These are phyloP conservation scores for Heimioporus retisporus DNA, from an alignment of 1,284 basidiomycete species.

Conservation along the genomic window DNA sequence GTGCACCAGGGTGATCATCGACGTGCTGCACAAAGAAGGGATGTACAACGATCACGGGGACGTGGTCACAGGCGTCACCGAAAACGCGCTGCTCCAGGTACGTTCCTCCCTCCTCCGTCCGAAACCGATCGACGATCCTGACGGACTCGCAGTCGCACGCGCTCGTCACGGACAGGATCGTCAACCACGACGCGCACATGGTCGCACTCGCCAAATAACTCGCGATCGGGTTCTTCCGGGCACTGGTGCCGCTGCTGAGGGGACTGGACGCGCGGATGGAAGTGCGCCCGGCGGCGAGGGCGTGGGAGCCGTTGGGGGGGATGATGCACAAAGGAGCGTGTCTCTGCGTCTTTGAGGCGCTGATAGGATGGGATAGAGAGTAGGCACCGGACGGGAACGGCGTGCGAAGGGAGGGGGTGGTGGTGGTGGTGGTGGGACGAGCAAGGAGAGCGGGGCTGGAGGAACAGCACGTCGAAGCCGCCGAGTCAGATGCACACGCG, in stretches of 20 bases:
- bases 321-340: constrained; percentile 68
- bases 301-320: constrained; percentile 82
- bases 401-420: constrained; percentile 44
- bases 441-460: constrained; percentile 47
- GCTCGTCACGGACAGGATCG: constrained; percentile 77
- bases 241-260: constrained; percentile 73
- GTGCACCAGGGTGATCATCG: constrained; percentile 85
- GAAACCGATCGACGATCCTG: too few species aligned
- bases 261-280: constrained; percentile 78
- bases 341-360: background rate
- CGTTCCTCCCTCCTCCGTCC: constrained; percentile 27
- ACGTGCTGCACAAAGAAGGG: constrained; percentile 89
- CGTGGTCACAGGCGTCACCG: constrained; percentile 73
- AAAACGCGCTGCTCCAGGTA: constrained; percentile 81
- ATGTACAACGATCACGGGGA: constrained; percentile 82
- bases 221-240: constrained; percentile 77
- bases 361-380: background rate
- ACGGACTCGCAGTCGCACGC: constrained; percentile 72
- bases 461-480: constrained; percentile 6
- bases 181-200: constrained; percentile 69
- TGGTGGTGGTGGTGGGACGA: constrained; percentile 51
- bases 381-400: constrained; percentile 37
- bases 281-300: constrained; percentile 71
- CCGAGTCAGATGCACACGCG: constrained; percentile 3
- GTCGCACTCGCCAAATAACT: constrained; percentile 85